Evolutionary conservation across 805 yeast species (phyloP).

Genomic region (Starmera caribaea): DNA sequence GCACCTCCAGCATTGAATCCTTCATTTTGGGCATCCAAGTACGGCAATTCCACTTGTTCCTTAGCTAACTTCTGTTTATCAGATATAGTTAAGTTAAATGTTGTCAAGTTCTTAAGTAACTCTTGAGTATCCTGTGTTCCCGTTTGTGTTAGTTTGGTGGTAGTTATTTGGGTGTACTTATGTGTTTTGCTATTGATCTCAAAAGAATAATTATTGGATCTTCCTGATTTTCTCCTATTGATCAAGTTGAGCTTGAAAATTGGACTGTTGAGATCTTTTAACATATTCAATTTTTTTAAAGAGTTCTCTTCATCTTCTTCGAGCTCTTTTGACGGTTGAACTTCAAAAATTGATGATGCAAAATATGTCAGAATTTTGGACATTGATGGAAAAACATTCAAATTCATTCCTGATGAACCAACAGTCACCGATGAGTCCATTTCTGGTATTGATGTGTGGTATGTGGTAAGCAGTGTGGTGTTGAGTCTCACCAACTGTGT

Average conservation of each 20-base stretch:
- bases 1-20: conserved; percentile 76
- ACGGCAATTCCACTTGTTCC: conserved; percentile 88
- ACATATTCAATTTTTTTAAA: conserved; percentile 33
- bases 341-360: conserved; percentile 64
- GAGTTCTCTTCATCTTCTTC: conserved; percentile 38
- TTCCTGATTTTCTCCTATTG: conserved; percentile 78
- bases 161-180: conserved; percentile 22
- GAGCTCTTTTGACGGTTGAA: conserved; percentile 34
- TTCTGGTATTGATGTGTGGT: conserved; percentile 35
- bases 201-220: conserved; percentile 52
- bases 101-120: conserved; percentile 64
- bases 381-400: conserved; percentile 36
- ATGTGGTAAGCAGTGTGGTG: conserved; percentile 35
- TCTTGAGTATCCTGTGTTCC: conserved; percentile 36
- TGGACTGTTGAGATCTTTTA: conserved; percentile 39
- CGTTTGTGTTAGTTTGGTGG: conserved; percentile 14
- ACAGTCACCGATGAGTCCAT: conserved; percentile 8
- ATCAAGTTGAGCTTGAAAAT: conserved; percentile 41
- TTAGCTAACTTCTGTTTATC: conserved; percentile 67
- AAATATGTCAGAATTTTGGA: conserved; percentile 50
- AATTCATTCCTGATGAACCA: conserved; percentile 17
- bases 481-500: conserved; percentile 38
- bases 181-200: conserved; percentile 40
- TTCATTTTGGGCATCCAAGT: conserved; percentile 66
- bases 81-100: conserved; percentile 75